phyloP scores from a whole-genome alignment of 202 grass and related monocot genomes.

The Saccharum hybrid region DNA sequence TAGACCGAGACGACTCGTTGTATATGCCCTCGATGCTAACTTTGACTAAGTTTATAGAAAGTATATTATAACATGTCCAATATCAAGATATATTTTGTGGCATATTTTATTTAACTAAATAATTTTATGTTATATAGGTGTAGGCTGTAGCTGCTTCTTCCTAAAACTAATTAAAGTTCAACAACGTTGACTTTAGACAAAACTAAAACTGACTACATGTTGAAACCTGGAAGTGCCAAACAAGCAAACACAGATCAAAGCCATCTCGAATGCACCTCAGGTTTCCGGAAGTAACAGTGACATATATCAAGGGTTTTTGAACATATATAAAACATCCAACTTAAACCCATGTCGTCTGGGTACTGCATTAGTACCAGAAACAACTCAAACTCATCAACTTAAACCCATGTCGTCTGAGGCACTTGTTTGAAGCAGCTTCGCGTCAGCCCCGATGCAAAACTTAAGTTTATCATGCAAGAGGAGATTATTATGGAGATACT shows the following conservation, averaged over 20 bases:
- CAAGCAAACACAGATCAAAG: background rate
- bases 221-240: background rate
- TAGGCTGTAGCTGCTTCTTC: no score
- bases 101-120: no score
- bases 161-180: background rate
- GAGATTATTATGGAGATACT: background rate
- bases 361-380: background rate
- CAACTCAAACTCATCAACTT: background rate
- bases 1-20: no score
- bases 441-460: background rate
- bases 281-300: background rate
- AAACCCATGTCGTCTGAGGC: no score
- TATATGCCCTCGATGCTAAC: no score
- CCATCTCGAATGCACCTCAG: background rate
- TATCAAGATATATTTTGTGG: no score
- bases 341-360: background rate
- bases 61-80: no score
- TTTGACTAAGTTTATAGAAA: no score
- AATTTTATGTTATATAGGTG: no score
- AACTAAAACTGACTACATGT: background rate
- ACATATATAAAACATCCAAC: background rate
- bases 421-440: background rate
- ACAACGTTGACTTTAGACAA: background rate
- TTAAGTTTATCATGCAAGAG: background rate
- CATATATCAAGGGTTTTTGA: background rate